Evolutionary conservation across 768 basidiomycete species (phyloP).

Genomic region (Tephrocybe sp.): DNA sequence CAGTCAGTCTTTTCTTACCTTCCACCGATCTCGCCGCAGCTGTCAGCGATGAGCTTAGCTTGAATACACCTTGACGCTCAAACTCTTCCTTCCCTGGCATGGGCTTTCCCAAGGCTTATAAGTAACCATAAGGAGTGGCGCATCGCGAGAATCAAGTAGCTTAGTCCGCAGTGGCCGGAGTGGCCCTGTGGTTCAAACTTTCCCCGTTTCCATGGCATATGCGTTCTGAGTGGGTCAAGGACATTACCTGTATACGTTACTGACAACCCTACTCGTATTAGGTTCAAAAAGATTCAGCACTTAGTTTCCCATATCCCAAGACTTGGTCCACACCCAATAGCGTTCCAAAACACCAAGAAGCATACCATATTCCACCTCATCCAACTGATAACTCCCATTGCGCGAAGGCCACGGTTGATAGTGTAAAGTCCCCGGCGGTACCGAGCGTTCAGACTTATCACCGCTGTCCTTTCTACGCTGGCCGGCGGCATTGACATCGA

Average conservation of each 20-base stretch:
- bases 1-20: conserved; percentile 1
- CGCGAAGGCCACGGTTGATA: conserved; percentile 3
- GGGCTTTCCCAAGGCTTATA: not conserved
- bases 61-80: not conserved
- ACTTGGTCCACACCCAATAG: conserved; percentile 27
- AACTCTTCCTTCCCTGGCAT: not conserved
- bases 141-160: not conserved
- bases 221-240: not conserved
- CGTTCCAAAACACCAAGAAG: conserved; percentile 36
- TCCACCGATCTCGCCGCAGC: conserved; percentile 8
- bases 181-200: no score
- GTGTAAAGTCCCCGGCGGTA: conserved; percentile 1
- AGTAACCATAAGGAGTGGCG: conserved; percentile 14
- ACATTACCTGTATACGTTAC: not conserved
- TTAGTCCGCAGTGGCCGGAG: no score
- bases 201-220: not conserved
- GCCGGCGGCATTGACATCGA: conserved; percentile 14
- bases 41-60: not conserved
- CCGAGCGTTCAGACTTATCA: conserved; percentile 4
- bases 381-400: conserved; percentile 22
- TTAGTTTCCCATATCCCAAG: conserved; percentile 12
- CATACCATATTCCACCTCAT: conserved; percentile 37
- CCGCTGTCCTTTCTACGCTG: conserved; percentile 6
- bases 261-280: no score
- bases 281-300: not conserved